These are phyloP conservation scores for Trichosporon coremiiforme DNA, from an alignment of 1,284 basidiomycete genomes.

Conservation along the genomic window DNA sequence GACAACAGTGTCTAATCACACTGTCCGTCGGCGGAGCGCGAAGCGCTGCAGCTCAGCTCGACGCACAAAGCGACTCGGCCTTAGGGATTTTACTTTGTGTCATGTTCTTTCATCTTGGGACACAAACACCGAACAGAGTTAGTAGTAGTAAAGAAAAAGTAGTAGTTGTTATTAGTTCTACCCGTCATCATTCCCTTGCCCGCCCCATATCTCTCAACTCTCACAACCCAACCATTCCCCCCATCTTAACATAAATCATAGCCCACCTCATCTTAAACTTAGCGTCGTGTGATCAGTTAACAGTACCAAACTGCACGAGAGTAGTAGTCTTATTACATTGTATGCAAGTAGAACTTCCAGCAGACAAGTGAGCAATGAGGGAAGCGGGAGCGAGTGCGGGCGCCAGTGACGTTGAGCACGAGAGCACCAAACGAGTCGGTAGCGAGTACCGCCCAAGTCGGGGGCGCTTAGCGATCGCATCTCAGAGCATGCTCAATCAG, in stretches of 20 bases:
- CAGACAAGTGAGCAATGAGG: neutral
- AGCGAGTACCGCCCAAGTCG: too few relatives aligned
- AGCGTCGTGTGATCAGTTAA: constrained; percentile 5
- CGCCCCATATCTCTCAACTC: neutral
- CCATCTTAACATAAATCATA: neutral
- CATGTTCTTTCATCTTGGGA: neutral
- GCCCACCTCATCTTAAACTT: neutral
- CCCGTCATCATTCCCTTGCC: neutral
- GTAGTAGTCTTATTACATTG: constrained; percentile 18
- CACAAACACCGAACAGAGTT: neutral
- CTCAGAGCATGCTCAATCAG: too few relatives aligned
- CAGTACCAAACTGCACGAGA: constrained; percentile 14
- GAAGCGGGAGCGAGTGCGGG: too few relatives aligned
- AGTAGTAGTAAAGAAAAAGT: neutral
- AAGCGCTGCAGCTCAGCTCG: too few relatives aligned
- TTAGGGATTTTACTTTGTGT: too few relatives aligned
- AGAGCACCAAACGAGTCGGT: too few relatives aligned
- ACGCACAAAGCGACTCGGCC: too few relatives aligned
- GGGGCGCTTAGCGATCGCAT: too few relatives aligned
- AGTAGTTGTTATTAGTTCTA: constrained; percentile 1
- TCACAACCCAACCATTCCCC: neutral
- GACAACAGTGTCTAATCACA: constrained; percentile 32
- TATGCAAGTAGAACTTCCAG: constrained; percentile 10
- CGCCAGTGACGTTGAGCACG: too few relatives aligned
- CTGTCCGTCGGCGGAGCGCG: too few relatives aligned